Percentiles rank a stretch among this genome's conserved stretches.
phyloP scores from a whole-genome alignment of 2,329 filamentous ascomycete genomes.

The Talaromyces sp. region DNA sequence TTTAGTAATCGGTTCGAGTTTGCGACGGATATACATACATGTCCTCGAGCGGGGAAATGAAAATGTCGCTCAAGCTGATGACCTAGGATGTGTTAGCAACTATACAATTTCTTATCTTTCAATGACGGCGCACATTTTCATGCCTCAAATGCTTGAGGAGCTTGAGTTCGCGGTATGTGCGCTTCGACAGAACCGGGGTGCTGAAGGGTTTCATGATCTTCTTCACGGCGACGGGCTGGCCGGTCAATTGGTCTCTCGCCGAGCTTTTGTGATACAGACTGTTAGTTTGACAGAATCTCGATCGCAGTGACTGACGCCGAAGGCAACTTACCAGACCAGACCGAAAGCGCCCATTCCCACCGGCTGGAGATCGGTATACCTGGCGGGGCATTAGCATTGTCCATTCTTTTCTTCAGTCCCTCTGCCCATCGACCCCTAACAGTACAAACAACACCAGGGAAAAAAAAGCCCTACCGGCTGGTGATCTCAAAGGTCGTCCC shows the following conservation, averaged over 20 bases:
- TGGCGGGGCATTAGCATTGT: constrained; percentile 33
- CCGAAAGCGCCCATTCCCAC: constrained; percentile 99
- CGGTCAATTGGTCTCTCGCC: constrained; percentile 94
- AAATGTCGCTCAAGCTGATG: constrained; percentile 98
- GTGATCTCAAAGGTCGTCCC: constrained; percentile 99
- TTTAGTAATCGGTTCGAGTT: not conserved
- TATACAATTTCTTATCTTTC: not conserved
- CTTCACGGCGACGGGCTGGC: constrained; percentile 95
- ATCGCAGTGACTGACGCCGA: not conserved
- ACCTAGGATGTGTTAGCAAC: constrained; percentile 52
- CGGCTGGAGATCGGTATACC: constrained; percentile 95
- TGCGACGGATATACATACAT: constrained; percentile 60
- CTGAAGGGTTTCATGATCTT: constrained; percentile 99
- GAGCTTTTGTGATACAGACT: constrained; percentile 55
- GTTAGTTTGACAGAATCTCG: constrained; percentile 14
- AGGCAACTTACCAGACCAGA: constrained; percentile 74
- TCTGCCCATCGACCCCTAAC: not conserved
- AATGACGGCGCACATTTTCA: constrained; percentile 68
- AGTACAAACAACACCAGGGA: not conserved
- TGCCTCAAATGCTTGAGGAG: constrained; percentile 91
- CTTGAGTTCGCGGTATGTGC: constrained; percentile 96
- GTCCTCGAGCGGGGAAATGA: constrained; percentile 97
- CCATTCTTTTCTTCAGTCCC: constrained; percentile 18
- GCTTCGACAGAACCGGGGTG: constrained; percentile 95
- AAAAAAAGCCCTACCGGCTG: constrained; percentile 64